Percentiles rank a stretch among this genome's conserved stretches.
Conservation (phyloP, 148 eudicot genomes). For the Vaccinium myrtillus region DNA sequence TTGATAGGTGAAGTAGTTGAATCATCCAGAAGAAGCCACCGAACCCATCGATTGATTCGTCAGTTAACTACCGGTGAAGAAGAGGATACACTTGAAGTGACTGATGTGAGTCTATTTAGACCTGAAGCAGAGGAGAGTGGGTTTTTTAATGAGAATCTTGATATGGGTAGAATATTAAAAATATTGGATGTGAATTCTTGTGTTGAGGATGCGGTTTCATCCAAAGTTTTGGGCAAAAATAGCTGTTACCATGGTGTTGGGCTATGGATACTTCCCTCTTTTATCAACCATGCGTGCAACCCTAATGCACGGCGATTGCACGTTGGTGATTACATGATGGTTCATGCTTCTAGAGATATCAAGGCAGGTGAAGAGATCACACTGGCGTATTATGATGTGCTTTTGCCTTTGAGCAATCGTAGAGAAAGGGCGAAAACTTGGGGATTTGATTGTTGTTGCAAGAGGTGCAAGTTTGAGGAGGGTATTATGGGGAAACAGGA, state of each 20-base stretch:
- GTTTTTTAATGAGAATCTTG: conserved; percentile 23
- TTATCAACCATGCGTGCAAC: conserved; percentile 80
- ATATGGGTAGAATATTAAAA: conserved; percentile 44
- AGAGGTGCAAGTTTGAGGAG: conserved; percentile 69
- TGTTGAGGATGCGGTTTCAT: conserved; percentile 64
- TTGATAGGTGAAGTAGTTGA: conserved; percentile 63
- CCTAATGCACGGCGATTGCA: conserved; percentile 77
- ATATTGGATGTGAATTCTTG: conserved; percentile 81
- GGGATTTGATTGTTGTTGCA: conserved; percentile 74
- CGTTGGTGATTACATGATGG: conserved; percentile 63
- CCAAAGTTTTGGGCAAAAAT: conserved; percentile 68
- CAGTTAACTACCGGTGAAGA: conserved; percentile 62
- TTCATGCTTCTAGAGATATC: conserved; percentile 70
- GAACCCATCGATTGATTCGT: conserved; percentile 48
- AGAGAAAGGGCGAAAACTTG: conserved; percentile 61
- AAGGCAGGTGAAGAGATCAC: conserved; percentile 87
- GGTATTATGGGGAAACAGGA: conserved; percentile 49
- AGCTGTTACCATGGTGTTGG: conserved; percentile 76
- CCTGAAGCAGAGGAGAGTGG: conserved; percentile 35
- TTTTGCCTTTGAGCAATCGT: conserved; percentile 47
- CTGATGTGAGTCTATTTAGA: conserved; percentile 52
- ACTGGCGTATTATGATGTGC: conserved; percentile 70
- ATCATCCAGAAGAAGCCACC: conserved; percentile 41
- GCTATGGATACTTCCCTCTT: conserved; percentile 71
- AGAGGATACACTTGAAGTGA: conserved; percentile 56